phyloP scores from a whole-genome alignment of 768 basidiomycete genomes.

The Lactarius sp. region DNA sequence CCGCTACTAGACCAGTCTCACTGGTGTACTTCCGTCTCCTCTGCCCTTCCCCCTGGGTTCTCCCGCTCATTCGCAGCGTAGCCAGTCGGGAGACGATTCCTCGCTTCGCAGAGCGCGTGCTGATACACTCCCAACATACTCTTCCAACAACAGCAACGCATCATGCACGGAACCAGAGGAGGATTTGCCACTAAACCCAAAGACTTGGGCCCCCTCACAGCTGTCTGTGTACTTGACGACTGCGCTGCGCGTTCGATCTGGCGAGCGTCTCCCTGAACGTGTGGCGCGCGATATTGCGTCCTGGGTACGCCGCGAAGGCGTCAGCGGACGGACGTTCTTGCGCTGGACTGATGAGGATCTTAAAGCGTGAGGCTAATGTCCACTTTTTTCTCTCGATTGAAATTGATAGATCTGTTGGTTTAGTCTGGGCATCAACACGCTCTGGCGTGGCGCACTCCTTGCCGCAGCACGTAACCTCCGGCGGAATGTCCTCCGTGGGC shows the following conservation, averaged over 20 bases:
- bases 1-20: constrained; percentile 42
- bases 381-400: background rate
- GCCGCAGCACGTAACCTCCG: constrained; percentile 50
- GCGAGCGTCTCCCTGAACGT: constrained; percentile 34
- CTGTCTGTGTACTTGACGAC: constrained; percentile 49
- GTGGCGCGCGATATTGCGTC: constrained; percentile 45
- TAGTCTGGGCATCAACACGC: constrained; percentile 47
- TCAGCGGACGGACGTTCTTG: constrained; percentile 57
- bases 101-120: constrained; percentile 34
- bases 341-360: constrained; percentile 59
- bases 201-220: constrained; percentile 57
- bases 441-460: constrained; percentile 53
- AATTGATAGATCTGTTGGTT: background rate
- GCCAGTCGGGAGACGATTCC: constrained; percentile 15
- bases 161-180: constrained; percentile 25
- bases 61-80: constrained; percentile 11
- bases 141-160: constrained; percentile 33
- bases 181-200: constrained; percentile 53
- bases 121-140: constrained; percentile 38
- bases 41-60: constrained; percentile 38
- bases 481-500: constrained; percentile 51
- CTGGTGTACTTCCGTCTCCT: constrained; percentile 41
- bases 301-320: constrained; percentile 45
- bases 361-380: constrained; percentile 41
- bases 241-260: constrained; percentile 36